Percentiles rank a stretch among this genome's conserved stretches.
Conservation (phyloP, 1,284 basidiomycete genomes). For the Hemileia vastatrix region DNA sequence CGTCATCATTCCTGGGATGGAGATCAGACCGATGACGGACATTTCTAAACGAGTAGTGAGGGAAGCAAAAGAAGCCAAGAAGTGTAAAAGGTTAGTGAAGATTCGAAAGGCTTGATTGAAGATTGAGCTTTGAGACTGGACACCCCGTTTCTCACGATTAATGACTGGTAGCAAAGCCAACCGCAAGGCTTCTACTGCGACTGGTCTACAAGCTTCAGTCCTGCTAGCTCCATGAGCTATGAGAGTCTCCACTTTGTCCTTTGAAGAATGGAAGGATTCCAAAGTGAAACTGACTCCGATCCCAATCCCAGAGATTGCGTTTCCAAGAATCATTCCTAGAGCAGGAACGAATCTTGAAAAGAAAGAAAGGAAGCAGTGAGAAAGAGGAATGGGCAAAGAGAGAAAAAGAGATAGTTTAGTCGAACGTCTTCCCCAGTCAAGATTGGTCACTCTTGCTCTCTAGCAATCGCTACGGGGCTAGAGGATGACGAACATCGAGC, state of each 20-base stretch:
- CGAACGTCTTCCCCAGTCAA: too few species aligned
- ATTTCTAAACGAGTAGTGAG: background rate
- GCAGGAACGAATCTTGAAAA: background rate
- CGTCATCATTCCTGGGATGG: slow-evolving; percentile 65
- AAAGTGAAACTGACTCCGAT: slow-evolving; percentile 58
- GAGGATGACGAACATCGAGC: too few species aligned
- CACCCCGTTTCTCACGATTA: slow-evolving; percentile 60
- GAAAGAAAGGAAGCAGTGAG: too few species aligned
- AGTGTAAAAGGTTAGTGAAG: background rate
- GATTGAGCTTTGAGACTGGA: too few species aligned
- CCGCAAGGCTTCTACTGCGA: slow-evolving; percentile 64
- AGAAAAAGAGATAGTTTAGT: too few species aligned
- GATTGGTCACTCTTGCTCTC: too few species aligned
- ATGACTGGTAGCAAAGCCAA: slow-evolving; percentile 67
- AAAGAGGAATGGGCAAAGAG: too few species aligned
- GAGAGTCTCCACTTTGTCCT: slow-evolving; percentile 70
- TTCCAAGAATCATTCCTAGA: slow-evolving; percentile 74
- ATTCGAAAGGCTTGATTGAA: slow-evolving; percentile 17
- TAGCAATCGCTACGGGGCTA: too few species aligned
- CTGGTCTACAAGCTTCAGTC: slow-evolving; percentile 66
- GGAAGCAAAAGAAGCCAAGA: background rate
- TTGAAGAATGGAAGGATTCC: slow-evolving; percentile 54
- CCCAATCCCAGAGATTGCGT: slow-evolving; percentile 63
- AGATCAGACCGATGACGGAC: slow-evolving; percentile 62
- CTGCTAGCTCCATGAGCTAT: slow-evolving; percentile 69